These are phyloP conservation scores for Pythium brachiatum DNA, from an alignment of 352 stramenopile genomes.

Conservation along the genomic window DNA sequence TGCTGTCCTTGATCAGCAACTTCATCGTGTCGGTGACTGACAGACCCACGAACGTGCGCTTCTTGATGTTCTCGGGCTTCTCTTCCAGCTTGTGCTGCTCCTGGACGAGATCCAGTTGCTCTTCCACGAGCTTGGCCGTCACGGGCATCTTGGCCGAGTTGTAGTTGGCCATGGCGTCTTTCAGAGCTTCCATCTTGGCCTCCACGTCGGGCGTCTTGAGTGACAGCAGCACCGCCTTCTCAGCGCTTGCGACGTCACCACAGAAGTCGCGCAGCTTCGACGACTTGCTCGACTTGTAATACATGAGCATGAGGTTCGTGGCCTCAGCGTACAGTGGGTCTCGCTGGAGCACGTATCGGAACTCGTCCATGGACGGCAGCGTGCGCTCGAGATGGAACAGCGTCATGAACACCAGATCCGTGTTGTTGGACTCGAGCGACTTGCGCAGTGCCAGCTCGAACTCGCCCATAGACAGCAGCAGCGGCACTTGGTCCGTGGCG, in stretches of 20 bases:
- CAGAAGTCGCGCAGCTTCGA: constrained; percentile 55
- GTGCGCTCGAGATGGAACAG: constrained; percentile 86
- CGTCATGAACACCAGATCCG: constrained; percentile 88
- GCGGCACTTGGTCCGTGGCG: constrained; percentile 83
- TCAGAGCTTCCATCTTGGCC: constrained; percentile 60
- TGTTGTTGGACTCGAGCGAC: constrained; percentile 86
- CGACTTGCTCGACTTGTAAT: constrained; percentile 76
- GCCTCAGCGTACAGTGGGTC: constrained; percentile 72
- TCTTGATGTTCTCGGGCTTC: constrained; percentile 78
- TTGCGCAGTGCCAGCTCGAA: constrained; percentile 89
- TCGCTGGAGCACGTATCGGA: constrained; percentile 69
- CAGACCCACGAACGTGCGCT: constrained; percentile 73
- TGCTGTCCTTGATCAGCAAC: constrained; percentile 68
- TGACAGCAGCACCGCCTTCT: constrained; percentile 73
- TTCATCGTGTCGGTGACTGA: constrained; percentile 88
- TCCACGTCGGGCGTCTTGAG: constrained; percentile 64
- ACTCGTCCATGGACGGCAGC: constrained; percentile 78
- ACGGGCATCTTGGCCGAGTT: constrained; percentile 64
- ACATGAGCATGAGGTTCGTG: constrained; percentile 71
- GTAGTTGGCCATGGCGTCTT: constrained; percentile 65
- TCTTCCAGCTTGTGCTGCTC: constrained; percentile 83
- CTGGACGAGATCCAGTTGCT: constrained; percentile 86
- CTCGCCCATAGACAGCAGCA: constrained; percentile 90
- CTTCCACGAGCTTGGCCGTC: constrained; percentile 71
- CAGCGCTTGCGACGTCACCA: constrained; percentile 58